These are phyloP conservation scores for Phylloboletellus chloephorus DNA, from an alignment of 1,284 basidiomycete genomes.

Conservation along the genomic window DNA sequence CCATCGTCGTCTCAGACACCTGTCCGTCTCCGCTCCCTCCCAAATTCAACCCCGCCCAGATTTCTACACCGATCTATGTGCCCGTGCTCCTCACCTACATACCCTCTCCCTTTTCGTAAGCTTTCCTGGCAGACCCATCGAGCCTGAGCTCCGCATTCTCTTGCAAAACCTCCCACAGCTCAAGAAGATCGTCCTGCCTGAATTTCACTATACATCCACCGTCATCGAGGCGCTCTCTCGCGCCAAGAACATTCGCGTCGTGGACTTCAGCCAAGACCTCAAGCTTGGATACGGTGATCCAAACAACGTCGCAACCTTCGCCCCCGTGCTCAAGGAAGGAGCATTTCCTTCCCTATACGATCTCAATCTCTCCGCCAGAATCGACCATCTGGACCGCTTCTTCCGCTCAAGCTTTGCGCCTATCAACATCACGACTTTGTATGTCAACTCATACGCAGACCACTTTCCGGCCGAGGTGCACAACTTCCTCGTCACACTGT, in stretches of 20 bases:
- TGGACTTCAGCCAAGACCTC: slow-evolving; percentile 47
- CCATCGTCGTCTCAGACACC: slow-evolving; percentile 36
- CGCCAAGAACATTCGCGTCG: slow-evolving; percentile 38
- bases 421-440: slow-evolving; percentile 44
- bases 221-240: slow-evolving; percentile 44
- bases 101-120: slow-evolving; percentile 40
- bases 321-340: slow-evolving; percentile 40
- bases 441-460: slow-evolving; percentile 42
- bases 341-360: slow-evolving; percentile 54
- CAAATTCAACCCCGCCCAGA: slow-evolving; percentile 15
- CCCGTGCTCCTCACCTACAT: slow-evolving; percentile 48
- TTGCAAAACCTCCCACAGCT: slow-evolving; percentile 41
- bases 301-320: slow-evolving; percentile 40
- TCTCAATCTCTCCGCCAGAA: slow-evolving; percentile 41
- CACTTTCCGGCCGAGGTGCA: slow-evolving; percentile 40
- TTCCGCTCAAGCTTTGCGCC: slow-evolving; percentile 43
- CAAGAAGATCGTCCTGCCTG: slow-evolving; percentile 45
- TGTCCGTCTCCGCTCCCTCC: slow-evolving; percentile 24
- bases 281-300: slow-evolving; percentile 40
- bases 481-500: slow-evolving; percentile 40
- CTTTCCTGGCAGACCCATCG: slow-evolving; percentile 35
- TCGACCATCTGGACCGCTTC: slow-evolving; percentile 44
- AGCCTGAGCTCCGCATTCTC: slow-evolving; percentile 36
- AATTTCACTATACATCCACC: slow-evolving; percentile 43
- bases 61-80: slow-evolving; percentile 46